These are phyloP conservation scores for Nicotiana tomentosiformis DNA, from an alignment of 257 asterid species.

Conservation along the genomic window DNA sequence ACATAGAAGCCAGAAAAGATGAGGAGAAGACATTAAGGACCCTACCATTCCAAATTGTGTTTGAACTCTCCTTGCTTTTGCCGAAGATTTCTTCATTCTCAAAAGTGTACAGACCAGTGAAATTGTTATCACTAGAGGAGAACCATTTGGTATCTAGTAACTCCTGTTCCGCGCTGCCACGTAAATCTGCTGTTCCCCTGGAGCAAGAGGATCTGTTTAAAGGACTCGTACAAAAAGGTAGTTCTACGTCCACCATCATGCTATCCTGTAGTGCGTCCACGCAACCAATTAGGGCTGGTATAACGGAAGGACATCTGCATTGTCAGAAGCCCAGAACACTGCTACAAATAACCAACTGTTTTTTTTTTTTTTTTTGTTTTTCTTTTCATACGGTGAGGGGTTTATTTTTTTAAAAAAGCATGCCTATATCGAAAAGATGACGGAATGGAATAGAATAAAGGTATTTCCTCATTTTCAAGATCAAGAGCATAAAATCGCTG, in stretches of 20 bases:
- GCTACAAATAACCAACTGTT: background rate
- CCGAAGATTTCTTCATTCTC: background rate
- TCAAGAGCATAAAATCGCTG: background rate
- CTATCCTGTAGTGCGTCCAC: background rate
- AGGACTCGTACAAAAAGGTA: background rate
- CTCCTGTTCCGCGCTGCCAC: background rate
- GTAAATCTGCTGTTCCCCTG: background rate
- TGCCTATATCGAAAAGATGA: background rate
- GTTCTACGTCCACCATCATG: background rate
- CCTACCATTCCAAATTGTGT: conserved; percentile 4
- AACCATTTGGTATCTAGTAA: conserved; percentile 3
- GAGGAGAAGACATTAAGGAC: background rate
- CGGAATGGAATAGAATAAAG: background rate
- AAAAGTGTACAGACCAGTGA: background rate
- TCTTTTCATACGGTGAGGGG: background rate
- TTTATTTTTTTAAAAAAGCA: background rate
- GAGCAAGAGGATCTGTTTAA: background rate
- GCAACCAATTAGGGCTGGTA: background rate
- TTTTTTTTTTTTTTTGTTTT: background rate
- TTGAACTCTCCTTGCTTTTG: conserved; percentile 2
- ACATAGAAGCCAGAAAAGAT: background rate
- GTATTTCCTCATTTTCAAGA: background rate
- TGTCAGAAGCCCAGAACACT: background rate
- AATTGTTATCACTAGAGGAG: background rate
- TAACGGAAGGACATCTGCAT: background rate